A percentile compares a stretch with the other conserved stretches of the same genome.
Conservation (phyloP, 1,284 basidiomycete species). For the Sporisorium exsertum region DNA sequence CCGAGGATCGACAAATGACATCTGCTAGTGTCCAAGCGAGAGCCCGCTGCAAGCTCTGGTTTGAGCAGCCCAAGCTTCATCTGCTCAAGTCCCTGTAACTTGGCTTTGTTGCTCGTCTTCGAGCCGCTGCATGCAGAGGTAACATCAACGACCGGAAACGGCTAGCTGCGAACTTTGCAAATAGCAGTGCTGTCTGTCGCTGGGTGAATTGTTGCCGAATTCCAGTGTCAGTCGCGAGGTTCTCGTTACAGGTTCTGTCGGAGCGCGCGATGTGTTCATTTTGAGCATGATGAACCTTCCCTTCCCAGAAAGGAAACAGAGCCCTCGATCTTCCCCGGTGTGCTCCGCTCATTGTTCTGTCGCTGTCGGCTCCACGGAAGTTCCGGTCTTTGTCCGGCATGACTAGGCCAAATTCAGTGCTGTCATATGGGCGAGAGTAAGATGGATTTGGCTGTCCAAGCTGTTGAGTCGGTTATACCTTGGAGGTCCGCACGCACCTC, state of each 20-base stretch:
- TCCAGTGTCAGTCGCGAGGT: neutral
- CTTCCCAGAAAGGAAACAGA: too few relatives aligned
- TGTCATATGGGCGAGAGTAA: too few relatives aligned
- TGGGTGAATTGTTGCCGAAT: neutral
- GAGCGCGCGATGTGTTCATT: neutral
- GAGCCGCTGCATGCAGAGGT: neutral
- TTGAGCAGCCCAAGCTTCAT: too few relatives aligned
- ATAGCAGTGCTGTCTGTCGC: neutral
- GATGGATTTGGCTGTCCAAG: neutral
- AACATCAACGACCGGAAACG: neutral
- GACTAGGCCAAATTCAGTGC: too few relatives aligned
- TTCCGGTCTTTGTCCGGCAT: neutral
- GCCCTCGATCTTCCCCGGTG: neutral
- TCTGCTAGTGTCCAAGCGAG: slow-evolving; percentile 3
- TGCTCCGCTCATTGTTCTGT: neutral
- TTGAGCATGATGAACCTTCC: neutral
- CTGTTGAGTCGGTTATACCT: neutral
- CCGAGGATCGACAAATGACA: slow-evolving; percentile 1
- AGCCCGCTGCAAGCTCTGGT: neutral
- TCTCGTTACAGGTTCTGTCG: neutral
- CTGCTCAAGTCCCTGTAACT: neutral
- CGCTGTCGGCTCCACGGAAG: neutral
- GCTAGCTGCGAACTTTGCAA: neutral
- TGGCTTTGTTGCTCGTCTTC: neutral
- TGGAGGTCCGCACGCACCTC: neutral